Percentiles rank a stretch among this genome's conserved stretches.
Conservation (phyloP, 1,284 basidiomycete genomes). For the Blastosporella zonata region DNA sequence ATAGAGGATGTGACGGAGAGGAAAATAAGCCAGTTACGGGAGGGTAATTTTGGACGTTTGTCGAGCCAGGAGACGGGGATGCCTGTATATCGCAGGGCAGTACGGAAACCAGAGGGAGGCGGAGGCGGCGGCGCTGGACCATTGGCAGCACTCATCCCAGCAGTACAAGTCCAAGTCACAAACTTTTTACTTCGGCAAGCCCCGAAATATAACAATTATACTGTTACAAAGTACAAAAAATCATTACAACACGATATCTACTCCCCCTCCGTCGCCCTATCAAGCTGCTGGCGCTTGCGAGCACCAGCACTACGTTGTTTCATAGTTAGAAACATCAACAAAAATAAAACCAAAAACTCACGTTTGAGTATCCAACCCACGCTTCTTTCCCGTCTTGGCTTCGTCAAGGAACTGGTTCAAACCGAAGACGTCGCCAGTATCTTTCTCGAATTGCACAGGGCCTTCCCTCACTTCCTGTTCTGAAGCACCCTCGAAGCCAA, state of each 20-base stretch:
- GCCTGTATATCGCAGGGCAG: constrained; percentile 60
- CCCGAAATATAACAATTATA: constrained; percentile 6
- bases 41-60: constrained; percentile 78
- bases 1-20: constrained; percentile 71
- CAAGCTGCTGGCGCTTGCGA: constrained; percentile 71
- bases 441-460: constrained; percentile 99
- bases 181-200: constrained; percentile 15
- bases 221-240: constrained; percentile 14
- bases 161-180: constrained; percentile 5
- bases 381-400: constrained; percentile 91
- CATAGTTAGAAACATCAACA: constrained; percentile 15
- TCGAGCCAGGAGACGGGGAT: constrained; percentile 73
- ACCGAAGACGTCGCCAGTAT: constrained; percentile 95
- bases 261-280: constrained; percentile 62
- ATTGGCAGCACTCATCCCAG: constrained; percentile 22
- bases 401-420: constrained; percentile 97
- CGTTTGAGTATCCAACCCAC: constrained; percentile 77
- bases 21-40: constrained; percentile 93
- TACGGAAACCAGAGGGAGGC: constrained; percentile 42
- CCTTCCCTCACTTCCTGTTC: constrained; percentile 85
- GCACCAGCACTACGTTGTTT: constrained; percentile 46
- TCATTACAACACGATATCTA: constrained; percentile 17
- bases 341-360: constrained; percentile 38
- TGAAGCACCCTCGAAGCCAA: constrained; percentile 87
- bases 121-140: constrained; percentile 10